Evolutionary conservation across 2,329 filamentous ascomycete species (phyloP), one percentile per base, ranked within the genome.

Genomic region (Sphaerostilbella broomeana): DNA sequence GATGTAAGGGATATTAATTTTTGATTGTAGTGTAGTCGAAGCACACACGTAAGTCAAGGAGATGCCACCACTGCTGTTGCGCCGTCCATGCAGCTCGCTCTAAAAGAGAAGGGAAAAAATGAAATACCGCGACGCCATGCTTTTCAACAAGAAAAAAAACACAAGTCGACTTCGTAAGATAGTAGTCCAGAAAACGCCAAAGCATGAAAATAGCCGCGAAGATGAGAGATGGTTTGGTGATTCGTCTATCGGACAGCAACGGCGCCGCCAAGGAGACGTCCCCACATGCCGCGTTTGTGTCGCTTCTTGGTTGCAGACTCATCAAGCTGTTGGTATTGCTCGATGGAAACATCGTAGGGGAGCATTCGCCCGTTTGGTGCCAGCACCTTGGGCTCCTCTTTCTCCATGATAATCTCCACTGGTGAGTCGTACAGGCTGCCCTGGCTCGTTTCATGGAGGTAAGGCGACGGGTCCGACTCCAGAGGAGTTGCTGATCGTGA

Each of bases 301-400:
- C 72, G 68, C 63, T 73, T 73, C 57, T 68, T 71, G 43, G 53
- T 54, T 31, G 60, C 57, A 27, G 59, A 63, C 34, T 73, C 66
- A 45, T 74, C 68, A 30, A 73, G 54, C 41, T 68, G 64, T 44
- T 67, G 65, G 43, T 75, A 65, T 43, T 76, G 68, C 18, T 77
- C 72, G 22, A 61, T 52, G 44, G 66, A 68, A 49, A 76, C 73
- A 59, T 77, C 73, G 56, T 76, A 77, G 5, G 73, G 70, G 4
- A 77, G 67, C 47, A 70, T 57, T 38, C 58, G 53, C 16, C 51
- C 50, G 47, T 51, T 51, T 16, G 57, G 52, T 13, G 55, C 51
- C 27, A 47, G 51, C 20, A 52, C 51, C 52, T 64, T 67, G 45
- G 61, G 56, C 35, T 60, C 58, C 42, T 65, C 47, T 60, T 51